Evolutionary conservation across 2,329 filamentous ascomycete genomes (phyloP).

Genomic region (Talaromyces sp.): DNA sequence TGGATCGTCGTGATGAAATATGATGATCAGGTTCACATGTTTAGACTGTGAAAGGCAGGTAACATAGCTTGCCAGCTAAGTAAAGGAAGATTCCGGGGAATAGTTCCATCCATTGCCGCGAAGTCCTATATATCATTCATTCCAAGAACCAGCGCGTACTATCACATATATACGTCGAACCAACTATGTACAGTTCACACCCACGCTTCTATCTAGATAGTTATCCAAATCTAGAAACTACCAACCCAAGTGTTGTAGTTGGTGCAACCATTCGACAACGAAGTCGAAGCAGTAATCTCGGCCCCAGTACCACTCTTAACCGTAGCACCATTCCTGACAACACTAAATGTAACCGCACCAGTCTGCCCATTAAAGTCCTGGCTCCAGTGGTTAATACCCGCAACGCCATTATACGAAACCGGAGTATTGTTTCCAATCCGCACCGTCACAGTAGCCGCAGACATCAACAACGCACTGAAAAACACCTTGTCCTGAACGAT

Average conservation of each 20-base stretch:
- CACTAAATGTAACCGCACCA: conserved; percentile 30
- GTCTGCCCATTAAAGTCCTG: conserved; percentile 34
- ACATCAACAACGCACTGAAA: conserved; percentile 30
- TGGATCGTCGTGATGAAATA: neutral
- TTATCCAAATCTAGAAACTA: conserved; percentile 10
- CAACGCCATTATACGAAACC: conserved; percentile 24
- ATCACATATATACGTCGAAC: neutral
- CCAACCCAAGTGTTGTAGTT: conserved; percentile 20
- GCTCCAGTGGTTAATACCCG: conserved; percentile 35
- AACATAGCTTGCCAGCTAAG: neutral
- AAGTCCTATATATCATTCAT: too few species aligned
- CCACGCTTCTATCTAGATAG: neutral
- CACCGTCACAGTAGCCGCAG: conserved; percentile 30
- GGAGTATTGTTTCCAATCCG: conserved; percentile 31
- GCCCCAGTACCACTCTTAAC: conserved; percentile 30
- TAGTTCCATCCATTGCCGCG: neutral
- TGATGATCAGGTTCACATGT: neutral
- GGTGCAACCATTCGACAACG: conserved; percentile 19
- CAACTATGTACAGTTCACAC: neutral
- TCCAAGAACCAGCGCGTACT: neutral
- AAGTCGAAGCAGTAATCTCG: conserved; percentile 27
- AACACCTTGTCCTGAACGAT: conserved; percentile 36
- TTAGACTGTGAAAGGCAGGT: neutral
- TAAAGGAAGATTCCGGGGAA: neutral
- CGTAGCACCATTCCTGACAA: conserved; percentile 28